Percentiles rank a stretch among this genome's conserved stretches.
phyloP scores from a whole-genome alignment of 805 yeast species.

The Candida argentea region DNA sequence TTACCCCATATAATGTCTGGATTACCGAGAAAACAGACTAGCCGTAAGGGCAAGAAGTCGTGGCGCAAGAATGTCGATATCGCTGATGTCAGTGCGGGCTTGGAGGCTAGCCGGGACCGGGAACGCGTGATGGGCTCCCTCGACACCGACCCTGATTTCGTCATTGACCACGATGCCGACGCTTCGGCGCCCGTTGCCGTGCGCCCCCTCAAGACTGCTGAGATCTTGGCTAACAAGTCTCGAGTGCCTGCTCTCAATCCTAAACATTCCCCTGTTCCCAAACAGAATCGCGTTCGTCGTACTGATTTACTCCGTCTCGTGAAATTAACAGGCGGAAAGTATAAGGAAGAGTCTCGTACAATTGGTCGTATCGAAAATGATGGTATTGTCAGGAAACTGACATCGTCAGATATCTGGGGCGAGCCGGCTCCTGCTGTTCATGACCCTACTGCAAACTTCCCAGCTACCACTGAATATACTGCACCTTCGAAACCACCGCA shows the following conservation, averaged over 20 bases:
- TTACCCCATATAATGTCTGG: too few species aligned
- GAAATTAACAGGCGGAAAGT: slow-evolving; percentile 63
- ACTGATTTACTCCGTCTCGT: slow-evolving; percentile 56
- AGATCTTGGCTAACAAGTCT: slow-evolving; percentile 64
- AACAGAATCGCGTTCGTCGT: slow-evolving; percentile 32
- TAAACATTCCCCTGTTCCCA: slow-evolving; percentile 2
- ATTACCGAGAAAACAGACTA: too few species aligned
- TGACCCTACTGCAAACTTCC: slow-evolving; percentile 9
- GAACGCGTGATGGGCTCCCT: slow-evolving; percentile 38
- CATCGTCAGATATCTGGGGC: slow-evolving; percentile 60
- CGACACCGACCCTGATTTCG: slow-evolving; percentile 40
- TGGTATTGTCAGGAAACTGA: slow-evolving; percentile 41
- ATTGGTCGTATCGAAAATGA: slow-evolving; percentile 50
- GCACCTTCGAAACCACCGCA: slow-evolving; percentile 42
- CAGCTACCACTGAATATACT: slow-evolving; percentile 16
- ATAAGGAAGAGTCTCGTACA: slow-evolving; percentile 41
- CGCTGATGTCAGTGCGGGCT: slow-evolving; percentile 60
- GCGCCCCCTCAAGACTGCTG: slow-evolving; percentile 41
- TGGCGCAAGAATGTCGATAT: slow-evolving; percentile 92
- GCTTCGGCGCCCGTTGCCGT: slow-evolving; percentile 17
- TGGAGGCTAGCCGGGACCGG: slow-evolving; percentile 62
- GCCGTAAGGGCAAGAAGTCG: slow-evolving; percentile 86
- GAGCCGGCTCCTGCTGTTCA: slow-evolving; percentile 12
- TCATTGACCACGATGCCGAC: slow-evolving; percentile 31
- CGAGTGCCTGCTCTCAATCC: slow-evolving; percentile 48